A percentile compares a stretch with the other conserved stretches of the same genome.
phyloP scores from a whole-genome alignment of 2,329 filamentous ascomycete species.

The Camptophora hylomeconis region DNA sequence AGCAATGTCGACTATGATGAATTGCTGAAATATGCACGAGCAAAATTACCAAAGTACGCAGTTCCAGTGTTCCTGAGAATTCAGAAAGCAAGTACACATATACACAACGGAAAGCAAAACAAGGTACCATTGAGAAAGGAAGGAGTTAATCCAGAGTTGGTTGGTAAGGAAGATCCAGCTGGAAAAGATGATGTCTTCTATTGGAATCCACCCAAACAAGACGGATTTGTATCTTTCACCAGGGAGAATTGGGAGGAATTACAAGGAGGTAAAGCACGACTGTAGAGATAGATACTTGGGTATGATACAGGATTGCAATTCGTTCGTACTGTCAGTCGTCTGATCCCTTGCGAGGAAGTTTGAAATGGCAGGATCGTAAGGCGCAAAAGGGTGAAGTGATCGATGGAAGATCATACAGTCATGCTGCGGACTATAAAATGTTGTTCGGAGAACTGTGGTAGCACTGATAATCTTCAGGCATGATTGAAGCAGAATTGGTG shows the following conservation, averaged over 20 bases:
- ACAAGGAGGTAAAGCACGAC: constrained; percentile 8
- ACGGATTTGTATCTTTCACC: constrained; percentile 12
- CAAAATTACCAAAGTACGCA: constrained; percentile 56
- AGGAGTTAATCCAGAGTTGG: constrained; percentile 14
- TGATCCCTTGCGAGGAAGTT: no score
- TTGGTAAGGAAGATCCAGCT: constrained; percentile 13
- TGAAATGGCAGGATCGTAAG: no score
- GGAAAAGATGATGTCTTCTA: constrained; percentile 22
- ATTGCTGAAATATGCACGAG: constrained; percentile 45
- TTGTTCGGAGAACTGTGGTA: no score
- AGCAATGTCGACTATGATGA: constrained; percentile 45
- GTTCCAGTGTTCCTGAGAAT: constrained; percentile 62
- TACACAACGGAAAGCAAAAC: constrained; percentile 71
- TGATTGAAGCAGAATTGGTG: no score
- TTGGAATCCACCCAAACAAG: constrained; percentile 11
- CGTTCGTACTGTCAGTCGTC: no score
- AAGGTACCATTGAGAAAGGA: constrained; percentile 48
- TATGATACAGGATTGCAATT: constrained; percentile 30
- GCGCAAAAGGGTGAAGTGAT: no score
- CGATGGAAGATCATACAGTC: no score
- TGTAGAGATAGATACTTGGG: no score
- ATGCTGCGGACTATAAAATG: no score
- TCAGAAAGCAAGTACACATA: constrained; percentile 44
- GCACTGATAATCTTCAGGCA: no score
- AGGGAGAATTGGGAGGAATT: constrained; percentile 9